Base-by-base conservation (phyloP, 768 basidiomycete genomes). In the Tephrocybe sp. region DNA sequence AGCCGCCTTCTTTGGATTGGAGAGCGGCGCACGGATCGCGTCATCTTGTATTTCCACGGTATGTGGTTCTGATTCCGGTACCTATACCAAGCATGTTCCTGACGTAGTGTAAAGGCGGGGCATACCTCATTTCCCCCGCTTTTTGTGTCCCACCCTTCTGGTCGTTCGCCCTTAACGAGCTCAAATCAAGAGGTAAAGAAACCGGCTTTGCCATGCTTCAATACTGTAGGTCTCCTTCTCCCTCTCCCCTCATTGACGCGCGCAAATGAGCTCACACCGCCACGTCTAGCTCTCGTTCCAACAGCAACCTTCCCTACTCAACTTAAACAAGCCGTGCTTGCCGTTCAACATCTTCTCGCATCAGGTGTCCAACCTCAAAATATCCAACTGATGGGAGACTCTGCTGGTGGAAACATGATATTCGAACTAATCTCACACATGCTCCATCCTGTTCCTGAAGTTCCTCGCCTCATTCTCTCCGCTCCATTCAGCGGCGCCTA, bases 11-110 rank as follows among this genome's bases (percentile, higher is more conserved):
- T 69, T 9, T 72, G 71, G 71, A 50, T 70, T 38, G 65, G 68
- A 22, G 53, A 61, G 9, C 65, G 62, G 24, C 56, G 61, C 27
- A 61, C 63, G 1, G 67, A 68, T 3, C 61, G 61, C 7, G 67
- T 72, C 1, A 51, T 71, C 2, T 36, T 69, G 3, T 70, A 64
- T 42, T 33, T 64, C 24, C 69, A 69, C 52, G 71, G 71, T 64
- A 27, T 9, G 57, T 54, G 15, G 8, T 15, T 34, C 8, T 15
- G 15, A 15, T 34, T 7, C 15, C 7, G 15, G 8, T 7, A 7
- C 4, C 8, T 34, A n/a, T 34, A 34, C 15, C 9, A 15, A n/a
- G n/a, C n/a, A 7, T 12, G 33, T 34, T 34, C 7, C 33, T 34
- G 4, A 34, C 33, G 15, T 15, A 9, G 9, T 7, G 12, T 31